Percentiles rank a stretch among this genome's conserved stretches.
These are phyloP conservation scores for Magnaporthales sp. DNA, from an alignment of 2,329 filamentous ascomycete genomes.

Conservation along the genomic window DNA sequence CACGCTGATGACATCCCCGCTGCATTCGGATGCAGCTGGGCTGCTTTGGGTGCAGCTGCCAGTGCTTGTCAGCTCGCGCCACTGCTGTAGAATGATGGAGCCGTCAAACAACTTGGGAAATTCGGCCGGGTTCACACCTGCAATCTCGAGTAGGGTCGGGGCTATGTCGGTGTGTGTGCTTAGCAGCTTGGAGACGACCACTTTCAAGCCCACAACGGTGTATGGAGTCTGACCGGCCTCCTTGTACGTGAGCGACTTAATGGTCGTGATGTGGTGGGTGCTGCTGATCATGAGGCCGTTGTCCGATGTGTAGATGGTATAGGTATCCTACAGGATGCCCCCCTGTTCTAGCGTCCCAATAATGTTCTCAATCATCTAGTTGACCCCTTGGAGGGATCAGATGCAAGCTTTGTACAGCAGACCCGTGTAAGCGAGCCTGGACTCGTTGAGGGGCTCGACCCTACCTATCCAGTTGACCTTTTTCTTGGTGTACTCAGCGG, in stretches of 20 bases:
- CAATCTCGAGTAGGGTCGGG: conserved; percentile 20
- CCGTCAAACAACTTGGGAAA: conserved; percentile 20
- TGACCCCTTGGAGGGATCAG: conserved; percentile 19
- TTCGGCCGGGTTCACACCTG: conserved; percentile 12
- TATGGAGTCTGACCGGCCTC: conserved; percentile 23
- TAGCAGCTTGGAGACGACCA: conserved; percentile 14
- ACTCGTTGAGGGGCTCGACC: conserved; percentile 12
- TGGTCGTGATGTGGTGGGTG: conserved; percentile 14
- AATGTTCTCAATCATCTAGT: conserved; percentile 24
- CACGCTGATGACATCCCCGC: conserved; percentile 16
- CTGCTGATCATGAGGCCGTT: conserved; percentile 20
- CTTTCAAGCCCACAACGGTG: conserved; percentile 18
- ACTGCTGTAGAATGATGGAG: conserved; percentile 18
- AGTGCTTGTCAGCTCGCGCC: conserved; percentile 11
- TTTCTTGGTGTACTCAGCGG: conserved; percentile 10
- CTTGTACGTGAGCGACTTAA: conserved; percentile 19
- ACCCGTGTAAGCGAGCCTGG: conserved; percentile 11
- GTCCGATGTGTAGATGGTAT: conserved; percentile 18
- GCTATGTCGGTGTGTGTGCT: conserved; percentile 18
- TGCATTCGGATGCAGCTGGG: conserved; percentile 3
- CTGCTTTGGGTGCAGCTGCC: conserved; percentile 8
- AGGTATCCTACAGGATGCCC: conserved; percentile 17
- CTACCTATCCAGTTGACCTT: conserved; percentile 14
- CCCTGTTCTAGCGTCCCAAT: conserved; percentile 18
- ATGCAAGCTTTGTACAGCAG: conserved; percentile 13